Evolutionary conservation across 2,329 filamentous ascomycete genomes (phyloP), one percentile per base, ranked within the genome.

Genomic region (Fusarium irregulare): DNA sequence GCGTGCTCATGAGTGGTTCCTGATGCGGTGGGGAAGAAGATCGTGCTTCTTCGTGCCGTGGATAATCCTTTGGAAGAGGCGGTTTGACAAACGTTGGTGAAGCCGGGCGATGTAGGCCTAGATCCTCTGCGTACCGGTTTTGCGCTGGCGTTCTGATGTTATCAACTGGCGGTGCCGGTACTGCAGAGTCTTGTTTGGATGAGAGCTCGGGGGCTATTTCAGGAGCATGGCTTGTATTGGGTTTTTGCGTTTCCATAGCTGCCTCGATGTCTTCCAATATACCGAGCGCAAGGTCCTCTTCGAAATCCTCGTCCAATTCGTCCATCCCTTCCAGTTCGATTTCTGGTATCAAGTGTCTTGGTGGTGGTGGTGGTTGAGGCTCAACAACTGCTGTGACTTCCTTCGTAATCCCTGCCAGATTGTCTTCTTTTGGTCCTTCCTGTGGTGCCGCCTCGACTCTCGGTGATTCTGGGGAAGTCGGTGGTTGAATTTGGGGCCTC

Each of bases 1-100:
- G 87, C 0, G 86, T 88, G 67, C 84, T 85, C 25, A 77, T 70
- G 3, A 80, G 80, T 4, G 78, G 79, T 4, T 60, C 46, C 40
- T 77, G 75, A 1, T 37, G 68, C 1, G 71, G 70, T 6, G 57
- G 68, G 5, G 61, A 62, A 2, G 63, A 64, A 12, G 69, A 72
- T 14, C 64, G 57, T 23, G 60, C 68, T 37, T 69, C 53, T 28
- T 60, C 54, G 4, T 59, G 44, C 2, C n/a, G 37, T 30, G 64
- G 34, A 27, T 56, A n/a, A 28, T 49, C 25, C 28, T 61, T n/a
- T 13, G 32, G 46, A 14, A 60, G 40, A 21, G 63, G 25, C 4
- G 58, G 54, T 5, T 71, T 51, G 2, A 47, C 18, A 21, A 56
- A 42, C 5, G 37, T 46, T 56, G 57, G 46, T 21, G 37, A 55